Evolutionary conservation across 495 filamentous ascomycete species (phyloP).

Genomic region (Margaritispora aquatica): DNA sequence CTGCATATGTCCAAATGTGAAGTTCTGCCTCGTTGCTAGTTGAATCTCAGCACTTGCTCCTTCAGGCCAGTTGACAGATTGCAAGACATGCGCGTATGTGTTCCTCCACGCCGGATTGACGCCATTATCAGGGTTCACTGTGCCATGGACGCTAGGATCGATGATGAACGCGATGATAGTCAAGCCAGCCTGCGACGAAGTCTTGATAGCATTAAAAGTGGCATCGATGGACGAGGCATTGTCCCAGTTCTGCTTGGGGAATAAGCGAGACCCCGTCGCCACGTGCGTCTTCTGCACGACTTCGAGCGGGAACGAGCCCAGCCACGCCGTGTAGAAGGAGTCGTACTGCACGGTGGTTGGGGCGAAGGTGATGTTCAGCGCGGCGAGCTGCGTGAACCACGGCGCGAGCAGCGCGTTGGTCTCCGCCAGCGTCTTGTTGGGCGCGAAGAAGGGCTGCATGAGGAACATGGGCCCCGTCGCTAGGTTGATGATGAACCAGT

Average conservation of each 20-base stretch:
- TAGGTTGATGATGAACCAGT: slow-evolving; percentile 32
- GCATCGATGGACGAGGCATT: slow-evolving; percentile 22
- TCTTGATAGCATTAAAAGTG: slow-evolving; percentile 27
- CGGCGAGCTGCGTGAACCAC: slow-evolving; percentile 11
- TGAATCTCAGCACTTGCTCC: slow-evolving; percentile 33
- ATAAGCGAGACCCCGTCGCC: slow-evolving; percentile 47
- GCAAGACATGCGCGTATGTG: slow-evolving; percentile 18
- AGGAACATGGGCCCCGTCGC: slow-evolving; percentile 2
- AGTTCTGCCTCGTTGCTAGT: slow-evolving; percentile 22
- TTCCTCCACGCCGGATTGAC: slow-evolving; percentile 57
- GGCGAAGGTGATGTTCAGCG: slow-evolving; percentile 26
- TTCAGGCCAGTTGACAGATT: slow-evolving; percentile 8
- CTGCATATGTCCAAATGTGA: slow-evolving; percentile 29
- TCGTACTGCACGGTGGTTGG: slow-evolving; percentile 28
- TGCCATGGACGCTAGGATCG: background rate
- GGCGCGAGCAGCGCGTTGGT: slow-evolving; percentile 11
- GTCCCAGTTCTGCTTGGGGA: slow-evolving; percentile 43
- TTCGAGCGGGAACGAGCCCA: slow-evolving; percentile 35
- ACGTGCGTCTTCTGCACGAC: slow-evolving; percentile 36
- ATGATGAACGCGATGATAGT: slow-evolving; percentile 28
- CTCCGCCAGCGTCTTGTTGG: slow-evolving; percentile 6
- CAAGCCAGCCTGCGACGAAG: slow-evolving; percentile 36
- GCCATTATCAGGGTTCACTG: slow-evolving; percentile 33
- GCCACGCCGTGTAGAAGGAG: slow-evolving; percentile 42
- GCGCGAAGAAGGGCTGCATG: slow-evolving; percentile 18